Evolutionary conservation across 768 basidiomycete species (phyloP).

Genomic region (Amanita muscaria): DNA sequence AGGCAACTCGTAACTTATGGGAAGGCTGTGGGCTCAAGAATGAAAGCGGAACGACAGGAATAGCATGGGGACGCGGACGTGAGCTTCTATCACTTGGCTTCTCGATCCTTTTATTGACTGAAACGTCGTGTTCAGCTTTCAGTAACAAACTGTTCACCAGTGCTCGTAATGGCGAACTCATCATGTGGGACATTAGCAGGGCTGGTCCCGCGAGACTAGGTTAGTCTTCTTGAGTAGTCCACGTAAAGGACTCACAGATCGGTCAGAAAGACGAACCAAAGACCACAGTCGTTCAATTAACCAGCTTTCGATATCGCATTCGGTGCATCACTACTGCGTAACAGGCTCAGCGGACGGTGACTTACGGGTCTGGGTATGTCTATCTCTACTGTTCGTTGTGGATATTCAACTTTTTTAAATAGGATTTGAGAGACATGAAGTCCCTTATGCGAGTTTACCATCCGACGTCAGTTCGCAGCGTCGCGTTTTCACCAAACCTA

Average conservation of each 20-base stretch:
- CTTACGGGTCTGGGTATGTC: constrained; percentile 68
- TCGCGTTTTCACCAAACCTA: constrained; percentile 60
- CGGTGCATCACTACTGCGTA: constrained; percentile 63
- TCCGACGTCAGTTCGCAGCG: constrained; percentile 56
- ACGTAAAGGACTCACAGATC: not conserved
- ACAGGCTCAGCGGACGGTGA: constrained; percentile 78
- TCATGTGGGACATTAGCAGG: constrained; percentile 76
- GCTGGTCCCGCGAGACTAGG: constrained; percentile 61
- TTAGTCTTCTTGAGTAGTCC: constrained; percentile 23
- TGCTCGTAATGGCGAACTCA: constrained; percentile 72
- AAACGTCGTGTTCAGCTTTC: constrained; percentile 36
- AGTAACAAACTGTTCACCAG: constrained; percentile 74
- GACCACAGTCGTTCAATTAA: constrained; percentile 70
- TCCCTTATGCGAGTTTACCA: constrained; percentile 67
- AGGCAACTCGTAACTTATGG: constrained; percentile 71
- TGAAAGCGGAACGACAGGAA: constrained; percentile 70
- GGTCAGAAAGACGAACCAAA: constrained; percentile 52
- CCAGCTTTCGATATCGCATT: constrained; percentile 56
- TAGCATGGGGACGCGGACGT: constrained; percentile 74
- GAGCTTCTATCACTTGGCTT: constrained; percentile 20
- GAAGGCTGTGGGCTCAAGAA: constrained; percentile 70
- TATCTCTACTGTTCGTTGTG: not conserved
- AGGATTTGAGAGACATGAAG: constrained; percentile 72
- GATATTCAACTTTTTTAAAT: constrained; percentile 2
- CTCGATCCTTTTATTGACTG: not conserved